These are phyloP conservation scores for Parsonsia alboflavescens DNA, from an alignment of 257 asterid species.

Conservation along the genomic window DNA sequence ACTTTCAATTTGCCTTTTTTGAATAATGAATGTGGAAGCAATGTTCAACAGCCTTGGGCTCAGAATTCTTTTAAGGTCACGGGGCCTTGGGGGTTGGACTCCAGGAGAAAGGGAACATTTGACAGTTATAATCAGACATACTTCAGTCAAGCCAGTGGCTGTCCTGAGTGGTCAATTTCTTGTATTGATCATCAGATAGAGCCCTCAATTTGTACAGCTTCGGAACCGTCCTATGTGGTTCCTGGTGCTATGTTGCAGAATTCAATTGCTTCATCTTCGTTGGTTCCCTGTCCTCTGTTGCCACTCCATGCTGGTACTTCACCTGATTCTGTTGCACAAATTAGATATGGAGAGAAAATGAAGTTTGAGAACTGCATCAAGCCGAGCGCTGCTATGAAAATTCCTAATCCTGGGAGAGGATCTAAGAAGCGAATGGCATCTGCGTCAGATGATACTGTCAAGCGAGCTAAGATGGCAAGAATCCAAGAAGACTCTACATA, in stretches of 20 bases:
- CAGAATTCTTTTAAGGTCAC: slow-evolving; percentile 30
- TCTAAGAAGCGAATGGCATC: slow-evolving; percentile 31
- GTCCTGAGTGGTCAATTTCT: slow-evolving; percentile 26
- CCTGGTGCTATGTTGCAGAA: slow-evolving; percentile 24
- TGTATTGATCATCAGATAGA: slow-evolving; percentile 23
- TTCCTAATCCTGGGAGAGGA: slow-evolving; percentile 27
- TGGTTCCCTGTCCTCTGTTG: slow-evolving; percentile 17
- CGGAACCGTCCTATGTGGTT: slow-evolving; percentile 20
- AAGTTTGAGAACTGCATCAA: slow-evolving; percentile 24
- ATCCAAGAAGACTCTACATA: slow-evolving; percentile 27
- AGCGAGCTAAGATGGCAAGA: slow-evolving; percentile 34
- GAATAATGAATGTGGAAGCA: slow-evolving; percentile 36
- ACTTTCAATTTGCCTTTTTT: slow-evolving; percentile 46
- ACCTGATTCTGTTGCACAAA: slow-evolving; percentile 26
- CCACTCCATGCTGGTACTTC: slow-evolving; percentile 28
- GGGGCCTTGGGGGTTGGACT: slow-evolving; percentile 27
- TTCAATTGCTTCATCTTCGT: slow-evolving; percentile 23
- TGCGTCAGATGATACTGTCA: slow-evolving; percentile 26
- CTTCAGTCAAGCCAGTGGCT: slow-evolving; percentile 17
- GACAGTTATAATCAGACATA: slow-evolving; percentile 21
- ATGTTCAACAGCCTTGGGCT: slow-evolving; percentile 30
- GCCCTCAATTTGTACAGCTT: slow-evolving; percentile 22
- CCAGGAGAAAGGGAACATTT: slow-evolving; percentile 26
- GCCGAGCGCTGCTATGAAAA: slow-evolving; percentile 17
- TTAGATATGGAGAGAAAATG: slow-evolving; percentile 20